A percentile compares a stretch with the other conserved stretches of the same genome.
phyloP scores from a whole-genome alignment of 2,329 filamentous ascomycete species.

The Alternaria dauci region DNA sequence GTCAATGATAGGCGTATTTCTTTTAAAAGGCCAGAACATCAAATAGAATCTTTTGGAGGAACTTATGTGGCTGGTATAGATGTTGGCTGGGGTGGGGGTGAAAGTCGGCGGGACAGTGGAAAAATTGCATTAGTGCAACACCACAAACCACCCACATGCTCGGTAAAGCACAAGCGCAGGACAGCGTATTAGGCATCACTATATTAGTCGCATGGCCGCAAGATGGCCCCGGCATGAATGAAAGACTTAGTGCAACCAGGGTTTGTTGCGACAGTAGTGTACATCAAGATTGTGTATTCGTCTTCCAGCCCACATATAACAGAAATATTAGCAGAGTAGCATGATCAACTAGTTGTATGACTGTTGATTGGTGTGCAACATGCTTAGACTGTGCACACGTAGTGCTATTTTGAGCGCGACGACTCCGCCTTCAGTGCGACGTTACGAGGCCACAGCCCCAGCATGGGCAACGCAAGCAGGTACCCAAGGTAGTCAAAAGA shows the following conservation, averaged over 20 bases:
- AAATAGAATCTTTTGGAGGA: not conserved
- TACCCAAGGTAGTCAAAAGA: not conserved
- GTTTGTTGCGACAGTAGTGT: not conserved
- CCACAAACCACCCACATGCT: not conserved
- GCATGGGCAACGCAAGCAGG: not conserved
- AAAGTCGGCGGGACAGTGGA: not conserved
- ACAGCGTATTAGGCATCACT: not conserved
- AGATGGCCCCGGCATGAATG: not conserved
- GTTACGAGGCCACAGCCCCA: constrained; percentile 3
- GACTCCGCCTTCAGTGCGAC: not conserved
- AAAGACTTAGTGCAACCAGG: not conserved
- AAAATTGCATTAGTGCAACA: constrained; percentile 3
- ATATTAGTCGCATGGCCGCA: not conserved
- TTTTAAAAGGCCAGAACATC: too few relatives aligned
- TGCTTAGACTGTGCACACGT: not conserved
- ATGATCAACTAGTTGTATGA: not conserved
- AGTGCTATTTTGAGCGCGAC: not conserved
- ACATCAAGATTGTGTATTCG: not conserved
- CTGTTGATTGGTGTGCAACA: not conserved
- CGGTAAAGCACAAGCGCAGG: not conserved
- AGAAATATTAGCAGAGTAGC: not conserved
- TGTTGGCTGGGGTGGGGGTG: constrained; percentile 1
- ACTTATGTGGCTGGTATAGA: not conserved
- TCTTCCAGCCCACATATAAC: not conserved
- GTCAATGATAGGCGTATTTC: too few relatives aligned